Evolutionary conservation across 768 basidiomycete species (phyloP).

Genomic region (Albatrellus ellisii): DNA sequence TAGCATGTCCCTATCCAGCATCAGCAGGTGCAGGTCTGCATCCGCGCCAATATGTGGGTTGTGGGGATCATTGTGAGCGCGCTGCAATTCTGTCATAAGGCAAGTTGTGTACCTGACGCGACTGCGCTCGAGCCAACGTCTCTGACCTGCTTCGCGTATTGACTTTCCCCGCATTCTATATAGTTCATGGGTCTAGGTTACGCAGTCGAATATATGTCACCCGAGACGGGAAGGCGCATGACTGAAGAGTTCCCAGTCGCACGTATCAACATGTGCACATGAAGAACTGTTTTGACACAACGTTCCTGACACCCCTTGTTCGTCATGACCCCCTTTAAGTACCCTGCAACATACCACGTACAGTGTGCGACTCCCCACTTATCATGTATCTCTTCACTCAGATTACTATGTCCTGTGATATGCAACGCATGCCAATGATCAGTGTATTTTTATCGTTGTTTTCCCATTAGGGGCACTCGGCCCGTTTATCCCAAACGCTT

Average conservation of each 20-base stretch:
- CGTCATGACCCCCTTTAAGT: too few relatives aligned
- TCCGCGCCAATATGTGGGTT: slow-evolving; percentile 21
- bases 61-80: slow-evolving; percentile 19
- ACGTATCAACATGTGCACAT: background rate
- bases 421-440: too few relatives aligned
- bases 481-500: too few relatives aligned
- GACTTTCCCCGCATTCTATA: background rate
- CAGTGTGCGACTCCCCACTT: too few relatives aligned
- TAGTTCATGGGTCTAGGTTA: slow-evolving; percentile 3
- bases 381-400: too few relatives aligned
- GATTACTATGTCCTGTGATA: too few relatives aligned
- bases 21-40: slow-evolving; percentile 18
- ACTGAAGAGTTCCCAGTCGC: background rate
- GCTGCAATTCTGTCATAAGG: slow-evolving; percentile 12
- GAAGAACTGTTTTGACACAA: too few relatives aligned
- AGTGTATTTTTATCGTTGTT: too few relatives aligned
- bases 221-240: slow-evolving; percentile 2
- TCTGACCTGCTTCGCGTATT: too few relatives aligned
- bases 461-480: too few relatives aligned
- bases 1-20: slow-evolving; percentile 7
- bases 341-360: too few relatives aligned
- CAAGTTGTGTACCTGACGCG: background rate
- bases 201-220: slow-evolving; percentile 4
- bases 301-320: too few relatives aligned
- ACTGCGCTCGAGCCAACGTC: background rate